These are phyloP conservation scores for Escovopsis sp. DNA, from an alignment of 2,329 filamentous ascomycete genomes.

Conservation along the genomic window DNA sequence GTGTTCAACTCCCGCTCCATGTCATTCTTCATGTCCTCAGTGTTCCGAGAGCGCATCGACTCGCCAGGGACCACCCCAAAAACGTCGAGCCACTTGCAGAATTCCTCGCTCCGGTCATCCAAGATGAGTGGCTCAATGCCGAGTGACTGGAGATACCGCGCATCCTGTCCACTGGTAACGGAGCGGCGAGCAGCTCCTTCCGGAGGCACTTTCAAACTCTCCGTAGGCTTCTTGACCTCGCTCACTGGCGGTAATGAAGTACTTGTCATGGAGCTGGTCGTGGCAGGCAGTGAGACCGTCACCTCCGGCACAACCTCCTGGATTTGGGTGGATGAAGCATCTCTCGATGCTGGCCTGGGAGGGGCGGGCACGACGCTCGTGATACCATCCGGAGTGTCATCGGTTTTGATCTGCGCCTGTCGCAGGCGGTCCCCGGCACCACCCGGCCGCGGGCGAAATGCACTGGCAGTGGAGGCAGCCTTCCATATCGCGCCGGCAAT, in stretches of 20 bases:
- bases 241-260: constrained; percentile 15
- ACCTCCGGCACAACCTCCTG: constrained; percentile 37
- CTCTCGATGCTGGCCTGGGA: constrained; percentile 27
- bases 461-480: constrained; percentile 40
- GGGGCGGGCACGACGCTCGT: constrained; percentile 78
- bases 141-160: constrained; percentile 62
- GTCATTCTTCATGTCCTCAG: constrained; percentile 69
- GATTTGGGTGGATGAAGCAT: constrained; percentile 15
- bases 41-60: constrained; percentile 56
- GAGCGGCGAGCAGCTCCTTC: constrained; percentile 41
- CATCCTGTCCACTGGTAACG: constrained; percentile 56
- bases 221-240: constrained; percentile 15
- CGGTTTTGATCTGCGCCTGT: constrained; percentile 41
- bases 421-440: constrained; percentile 71
- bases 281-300: constrained; percentile 25
- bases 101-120: constrained; percentile 62
- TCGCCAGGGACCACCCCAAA: constrained; percentile 76
- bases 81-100: constrained; percentile 69
- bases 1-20: constrained; percentile 79
- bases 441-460: constrained; percentile 76
- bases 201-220: constrained; percentile 13
- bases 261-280: constrained; percentile 24
- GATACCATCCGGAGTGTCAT: constrained; percentile 72
- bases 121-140: constrained; percentile 67
- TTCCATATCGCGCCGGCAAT: constrained; percentile 67